Conservation (phyloP, 176 grass and related monocot genomes). For the Saccharum officinarum region DNA sequence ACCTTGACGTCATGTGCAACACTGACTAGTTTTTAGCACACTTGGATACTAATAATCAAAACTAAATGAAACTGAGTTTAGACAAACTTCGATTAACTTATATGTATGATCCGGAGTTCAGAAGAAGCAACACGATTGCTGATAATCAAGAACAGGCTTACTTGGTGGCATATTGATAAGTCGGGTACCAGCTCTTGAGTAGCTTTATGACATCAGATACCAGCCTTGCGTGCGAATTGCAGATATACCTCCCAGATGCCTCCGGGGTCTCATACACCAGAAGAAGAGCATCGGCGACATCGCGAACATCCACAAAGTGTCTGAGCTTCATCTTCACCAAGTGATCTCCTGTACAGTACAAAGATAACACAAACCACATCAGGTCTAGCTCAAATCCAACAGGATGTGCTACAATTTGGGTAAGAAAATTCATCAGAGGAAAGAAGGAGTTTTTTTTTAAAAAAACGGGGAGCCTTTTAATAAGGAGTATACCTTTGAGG, state of each 20-base stretch:
- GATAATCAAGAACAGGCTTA: conserved; percentile 12
- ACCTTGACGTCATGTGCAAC: no score
- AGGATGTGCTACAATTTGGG: not conserved
- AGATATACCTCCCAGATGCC: conserved; percentile 54
- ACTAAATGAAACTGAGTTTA: not conserved
- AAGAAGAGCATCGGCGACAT: conserved; percentile 61
- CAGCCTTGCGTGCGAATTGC: conserved; percentile 27
- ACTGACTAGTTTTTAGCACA: not conserved
- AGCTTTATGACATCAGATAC: conserved; percentile 46
- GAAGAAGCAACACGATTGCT: not conserved
- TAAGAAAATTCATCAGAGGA: not conserved
- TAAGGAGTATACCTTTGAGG: conserved; percentile 44
- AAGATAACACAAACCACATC: not conserved
- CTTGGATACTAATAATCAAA: not conserved
- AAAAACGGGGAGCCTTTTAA: no score
- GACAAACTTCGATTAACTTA: not conserved
- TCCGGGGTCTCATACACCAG: conserved; percentile 63
- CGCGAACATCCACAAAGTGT: conserved; percentile 68
- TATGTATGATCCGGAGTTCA: not conserved
- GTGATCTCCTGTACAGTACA: not conserved
- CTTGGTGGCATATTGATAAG: conserved; percentile 45
- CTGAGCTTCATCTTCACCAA: conserved; percentile 32
- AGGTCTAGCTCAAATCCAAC: not conserved
- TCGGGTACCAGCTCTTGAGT: conserved; percentile 47
- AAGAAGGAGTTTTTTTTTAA: no score